A percentile compares a stretch with the other conserved stretches of the same genome.
phyloP scores from a whole-genome alignment of 495 filamentous ascomycete species.

The Penicillium paradoxum region DNA sequence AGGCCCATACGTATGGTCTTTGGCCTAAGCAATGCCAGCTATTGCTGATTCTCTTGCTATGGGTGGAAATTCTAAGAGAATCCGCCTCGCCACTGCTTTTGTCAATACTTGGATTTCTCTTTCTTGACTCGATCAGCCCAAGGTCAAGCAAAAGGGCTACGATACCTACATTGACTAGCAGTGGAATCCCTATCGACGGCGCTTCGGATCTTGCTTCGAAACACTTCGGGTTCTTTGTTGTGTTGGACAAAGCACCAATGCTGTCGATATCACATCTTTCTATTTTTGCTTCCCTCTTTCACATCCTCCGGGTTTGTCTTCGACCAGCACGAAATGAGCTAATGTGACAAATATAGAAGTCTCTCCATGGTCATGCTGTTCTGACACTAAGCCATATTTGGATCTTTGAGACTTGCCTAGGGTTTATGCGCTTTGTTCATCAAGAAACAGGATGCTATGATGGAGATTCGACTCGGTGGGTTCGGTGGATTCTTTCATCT shows the following conservation, averaged over 20 bases:
- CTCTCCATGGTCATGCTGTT: neutral
- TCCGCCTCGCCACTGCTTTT: neutral
- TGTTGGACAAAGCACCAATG: neutral
- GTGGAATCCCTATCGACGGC: neutral
- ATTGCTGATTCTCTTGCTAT: neutral
- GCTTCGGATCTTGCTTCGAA: neutral
- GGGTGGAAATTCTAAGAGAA: neutral
- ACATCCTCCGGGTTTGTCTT: neutral
- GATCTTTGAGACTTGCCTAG: neutral
- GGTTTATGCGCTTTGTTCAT: neutral
- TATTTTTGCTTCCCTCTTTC: neutral
- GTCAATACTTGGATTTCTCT: neutral
- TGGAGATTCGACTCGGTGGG: neutral
- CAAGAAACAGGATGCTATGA: neutral
- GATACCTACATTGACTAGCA: neutral
- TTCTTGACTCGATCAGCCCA: neutral
- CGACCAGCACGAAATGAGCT: neutral
- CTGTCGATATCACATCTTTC: neutral
- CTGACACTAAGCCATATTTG: neutral
- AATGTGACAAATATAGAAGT: conserved; percentile 3
- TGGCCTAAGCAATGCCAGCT: neutral
- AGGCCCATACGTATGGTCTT: neutral
- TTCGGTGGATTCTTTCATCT: neutral
- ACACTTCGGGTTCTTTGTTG: neutral
- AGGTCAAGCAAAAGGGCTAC: neutral